Conservation (phyloP, 192 early-diverging fungal genomes). For the Backusella tuberculispora region DNA sequence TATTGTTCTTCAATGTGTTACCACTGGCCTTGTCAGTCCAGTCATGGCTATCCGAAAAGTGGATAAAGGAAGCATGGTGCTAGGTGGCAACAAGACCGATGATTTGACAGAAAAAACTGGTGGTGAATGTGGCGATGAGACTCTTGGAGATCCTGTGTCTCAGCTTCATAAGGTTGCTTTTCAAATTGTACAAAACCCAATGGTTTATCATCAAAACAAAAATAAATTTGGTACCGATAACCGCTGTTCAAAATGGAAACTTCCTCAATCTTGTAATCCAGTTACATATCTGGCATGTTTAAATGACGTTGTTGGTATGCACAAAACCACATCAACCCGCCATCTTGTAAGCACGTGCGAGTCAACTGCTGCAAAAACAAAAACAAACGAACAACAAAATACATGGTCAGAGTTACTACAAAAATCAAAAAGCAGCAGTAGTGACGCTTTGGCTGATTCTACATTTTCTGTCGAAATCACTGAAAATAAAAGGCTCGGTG, state of each 20-base stretch:
- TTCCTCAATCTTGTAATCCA: conserved; percentile 42
- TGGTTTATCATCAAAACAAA: neutral
- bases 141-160: conserved; percentile 81
- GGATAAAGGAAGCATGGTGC: conserved; percentile 76
- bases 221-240: neutral
- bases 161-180: conserved; percentile 92
- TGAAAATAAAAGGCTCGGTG: conserved; percentile 27
- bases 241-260: conserved; percentile 16
- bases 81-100: conserved; percentile 56
- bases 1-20: conserved; percentile 83
- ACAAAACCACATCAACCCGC: conserved; percentile 55
- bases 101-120: conserved; percentile 23
- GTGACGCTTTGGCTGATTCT: neutral
- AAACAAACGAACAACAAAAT: conserved; percentile 2
- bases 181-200: conserved; percentile 62
- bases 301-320: conserved; percentile 76
- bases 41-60: conserved; percentile 86
- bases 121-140: conserved; percentile 50
- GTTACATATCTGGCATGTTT: conserved; percentile 71
- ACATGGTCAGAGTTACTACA: conserved; percentile 11
- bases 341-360: conserved; percentile 18
- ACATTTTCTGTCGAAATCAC: neutral
- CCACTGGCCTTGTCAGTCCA: conserved; percentile 79
- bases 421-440: conserved; percentile 22
- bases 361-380: neutral